A percentile compares a stretch with the other conserved stretches of the same genome.
Evolutionary conservation across 2,329 filamentous ascomycete species (phyloP).

Genomic region (Dactylella cylindrospora): DNA sequence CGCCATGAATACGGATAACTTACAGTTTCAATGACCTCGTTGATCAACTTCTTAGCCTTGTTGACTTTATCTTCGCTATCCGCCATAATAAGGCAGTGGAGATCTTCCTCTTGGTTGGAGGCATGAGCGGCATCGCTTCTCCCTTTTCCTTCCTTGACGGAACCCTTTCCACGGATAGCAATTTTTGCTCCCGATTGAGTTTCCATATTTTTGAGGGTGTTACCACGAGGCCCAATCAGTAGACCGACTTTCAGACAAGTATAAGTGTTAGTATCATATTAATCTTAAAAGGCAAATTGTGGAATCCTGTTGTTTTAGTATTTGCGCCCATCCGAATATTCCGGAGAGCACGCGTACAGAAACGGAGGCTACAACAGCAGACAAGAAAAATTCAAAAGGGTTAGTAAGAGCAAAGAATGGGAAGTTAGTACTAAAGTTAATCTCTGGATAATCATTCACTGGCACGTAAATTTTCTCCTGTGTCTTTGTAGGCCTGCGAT

Average conservation of each 20-base stretch:
- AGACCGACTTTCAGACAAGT: conserved; percentile 89
- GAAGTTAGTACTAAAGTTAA: conserved; percentile 96
- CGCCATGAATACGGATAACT: conserved; percentile 52
- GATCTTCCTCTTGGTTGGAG: conserved; percentile 99
- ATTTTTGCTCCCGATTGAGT: conserved; percentile 96
- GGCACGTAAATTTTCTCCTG: conserved; percentile 99
- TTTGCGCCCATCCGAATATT: conserved; percentile 23
- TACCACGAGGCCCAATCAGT: conserved; percentile 99
- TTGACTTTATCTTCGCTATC: conserved; percentile 99
- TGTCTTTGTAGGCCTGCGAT: conserved; percentile 97
- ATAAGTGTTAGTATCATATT: conserved; percentile 79
- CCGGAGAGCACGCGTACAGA: conserved; percentile 29
- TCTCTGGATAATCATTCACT: conserved; percentile 99
- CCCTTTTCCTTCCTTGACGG: conserved; percentile 98
- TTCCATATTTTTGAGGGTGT: conserved; percentile 99
- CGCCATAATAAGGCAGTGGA: conserved; percentile 99
- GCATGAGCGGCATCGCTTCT: conserved; percentile 98
- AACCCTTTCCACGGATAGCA: conserved; percentile 98
- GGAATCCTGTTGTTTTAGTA: conserved; percentile 39
- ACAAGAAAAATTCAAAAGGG: conserved; percentile 48
- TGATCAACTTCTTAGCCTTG: conserved; percentile 97
- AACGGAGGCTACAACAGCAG: conserved; percentile 27
- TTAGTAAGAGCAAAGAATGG: conserved; percentile 52
- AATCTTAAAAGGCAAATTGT: conserved; percentile 42
- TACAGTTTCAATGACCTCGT: conserved; percentile 98